Evolutionary conservation across 768 basidiomycete species (phyloP), one percentile per base, ranked within the genome.

Genomic region (Tricholoma bakamatsutake): DNA sequence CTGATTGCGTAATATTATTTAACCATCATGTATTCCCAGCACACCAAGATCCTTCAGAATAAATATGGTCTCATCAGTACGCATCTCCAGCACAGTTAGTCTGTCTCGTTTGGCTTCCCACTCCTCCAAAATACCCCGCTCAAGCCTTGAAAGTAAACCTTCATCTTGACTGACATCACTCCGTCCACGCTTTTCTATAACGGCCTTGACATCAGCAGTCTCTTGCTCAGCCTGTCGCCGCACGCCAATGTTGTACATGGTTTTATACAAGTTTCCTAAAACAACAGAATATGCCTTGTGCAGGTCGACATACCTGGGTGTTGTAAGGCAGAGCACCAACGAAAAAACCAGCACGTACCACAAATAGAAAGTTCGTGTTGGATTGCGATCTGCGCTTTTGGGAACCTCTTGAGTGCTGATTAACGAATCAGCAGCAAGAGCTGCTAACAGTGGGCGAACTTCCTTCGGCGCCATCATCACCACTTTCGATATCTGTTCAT

Each of bases 401-500:
- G 97, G 90, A 1, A 98, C 87, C 70, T 98, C 95, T 73, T 97
- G 93, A 10, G 89, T 87, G 65, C 89, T 92, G 62, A 98, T 85
- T 53, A 98, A 67, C 33, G 84, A 87, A 64, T 95, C 86, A 2
- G 85, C 77, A 11, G 92, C 85, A 50, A 99, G 80, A 3, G 83
- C 82, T 17, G 90, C 81, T 53, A 98, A 76, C 45, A 92, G 72
- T 10, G 87, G 85, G 52, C 95, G 85, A 52, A 90, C 87, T 59
- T 93, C 90, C 67, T 91, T 93, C 33, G 88, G 78, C 1, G 91
- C 81, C 78, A 98, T 88, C 90, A 99, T 92, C 15, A 92, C 90
- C 50, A 88, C 77, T 69, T 96, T 96, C 30, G 92, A 89, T 48
- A 99, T 85, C 95, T 98, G 61, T 12, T 43, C 39, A 57, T 11